A percentile compares a stretch with the other conserved stretches of the same genome.
These are phyloP conservation scores for Fallopia convolvulus DNA, from an alignment of 148 eudicot species.

Conservation along the genomic window DNA sequence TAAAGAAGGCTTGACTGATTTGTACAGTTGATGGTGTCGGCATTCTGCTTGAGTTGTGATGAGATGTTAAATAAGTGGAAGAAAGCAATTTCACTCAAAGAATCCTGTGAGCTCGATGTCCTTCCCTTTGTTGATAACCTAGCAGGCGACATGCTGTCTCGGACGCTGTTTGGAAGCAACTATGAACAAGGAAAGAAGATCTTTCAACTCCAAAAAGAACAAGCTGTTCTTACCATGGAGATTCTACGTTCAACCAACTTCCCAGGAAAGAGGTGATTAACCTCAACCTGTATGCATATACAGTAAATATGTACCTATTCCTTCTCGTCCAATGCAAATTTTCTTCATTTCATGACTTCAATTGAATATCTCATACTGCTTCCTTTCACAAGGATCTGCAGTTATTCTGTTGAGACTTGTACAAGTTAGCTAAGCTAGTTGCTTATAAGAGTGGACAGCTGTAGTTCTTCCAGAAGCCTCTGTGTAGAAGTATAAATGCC, in stretches of 20 bases:
- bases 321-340: not conserved
- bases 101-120: conserved; percentile 5
- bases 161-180: conserved; percentile 48
- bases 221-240: conserved; percentile 36
- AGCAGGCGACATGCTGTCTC: conserved; percentile 46
- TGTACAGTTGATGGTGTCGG: conserved; percentile 18
- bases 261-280: conserved; percentile 38
- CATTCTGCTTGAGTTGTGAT: conserved; percentile 12
- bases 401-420: not conserved
- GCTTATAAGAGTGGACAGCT: too few species aligned
- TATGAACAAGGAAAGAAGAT: conserved; percentile 45
- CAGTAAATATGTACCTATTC: too few species aligned
- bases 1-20: not conserved
- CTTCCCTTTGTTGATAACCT: conserved; percentile 17
- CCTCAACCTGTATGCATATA: not conserved
- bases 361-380: not conserved
- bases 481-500: too few species aligned
- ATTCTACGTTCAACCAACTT: conserved; percentile 38
- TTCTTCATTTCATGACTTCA: not conserved
- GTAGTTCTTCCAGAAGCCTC: too few species aligned
- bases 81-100: not conserved
- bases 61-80: conserved; percentile 9
- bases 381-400: not conserved
- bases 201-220: conserved; percentile 45
- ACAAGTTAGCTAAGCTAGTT: too few species aligned